Evolutionary conservation across 2,329 filamentous ascomycete species (phyloP).

Genomic region (Microsporum audouinii): DNA sequence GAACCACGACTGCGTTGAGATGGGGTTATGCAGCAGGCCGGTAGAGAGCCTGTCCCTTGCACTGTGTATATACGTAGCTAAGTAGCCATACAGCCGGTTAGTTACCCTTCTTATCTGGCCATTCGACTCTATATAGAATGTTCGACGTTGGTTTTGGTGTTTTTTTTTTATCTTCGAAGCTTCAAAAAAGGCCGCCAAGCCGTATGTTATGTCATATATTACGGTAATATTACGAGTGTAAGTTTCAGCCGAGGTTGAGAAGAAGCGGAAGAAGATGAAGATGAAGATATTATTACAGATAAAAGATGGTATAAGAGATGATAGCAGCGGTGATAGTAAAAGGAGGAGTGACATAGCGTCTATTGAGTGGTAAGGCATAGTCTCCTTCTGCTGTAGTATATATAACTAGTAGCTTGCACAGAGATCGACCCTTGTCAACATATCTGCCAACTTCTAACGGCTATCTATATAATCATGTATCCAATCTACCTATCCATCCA

Average conservation of each 20-base stretch:
- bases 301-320: background rate
- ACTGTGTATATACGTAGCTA: background rate
- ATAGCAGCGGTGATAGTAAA: background rate
- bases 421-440: background rate
- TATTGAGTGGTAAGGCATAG: background rate
- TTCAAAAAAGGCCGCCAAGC: background rate
- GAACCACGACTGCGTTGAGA: background rate
- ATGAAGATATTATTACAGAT: background rate
- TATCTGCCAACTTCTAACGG: too few relatives aligned
- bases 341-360: background rate
- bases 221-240: background rate
- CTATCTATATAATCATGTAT: too few relatives aligned
- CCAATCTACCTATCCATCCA: too few relatives aligned
- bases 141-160: background rate
- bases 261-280: background rate
- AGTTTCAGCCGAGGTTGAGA: background rate
- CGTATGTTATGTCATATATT: background rate
- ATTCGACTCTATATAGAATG: background rate
- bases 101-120: background rate
- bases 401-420: background rate
- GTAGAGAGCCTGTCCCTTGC: background rate
- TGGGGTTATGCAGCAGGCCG: too few relatives aligned
- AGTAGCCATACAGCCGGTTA: background rate
- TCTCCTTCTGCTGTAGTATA: background rate
- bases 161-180: background rate